Evolutionary conservation across 441 rosid genomes (phyloP), one percentile per base, ranked within the genome.

Genomic region (Eruca vesicaria): DNA sequence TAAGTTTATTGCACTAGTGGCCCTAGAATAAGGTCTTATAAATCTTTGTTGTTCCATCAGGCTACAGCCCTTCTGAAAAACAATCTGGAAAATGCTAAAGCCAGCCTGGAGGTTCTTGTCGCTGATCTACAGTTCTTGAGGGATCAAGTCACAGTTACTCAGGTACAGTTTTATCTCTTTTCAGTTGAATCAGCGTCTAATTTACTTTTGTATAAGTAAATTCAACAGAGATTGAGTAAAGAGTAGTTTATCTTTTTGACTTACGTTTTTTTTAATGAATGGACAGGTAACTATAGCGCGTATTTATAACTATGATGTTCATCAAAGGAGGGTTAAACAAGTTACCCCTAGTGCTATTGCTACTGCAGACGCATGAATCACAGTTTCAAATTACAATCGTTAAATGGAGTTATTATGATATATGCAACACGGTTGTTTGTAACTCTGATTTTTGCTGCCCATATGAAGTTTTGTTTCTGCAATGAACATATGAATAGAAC

Each of bases 121-220:
- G 90, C 86, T 15, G 98, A 96, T 86, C 82, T 91, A 58, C 99
- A 89, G 53, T 93, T 96, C 82, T 86, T 89, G 84, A 88, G 97
- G 87, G 98, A 96, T 81, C 97, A 96, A 79, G 97, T 91, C 79
- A 93, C 97, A 43, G 87, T 91, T 81, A 90, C 98, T 48, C 97
- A 91, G 98, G 97, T 96, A 82, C 23, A 33, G 3, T 55, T 7
- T 9, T 29, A 45, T 45, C 19, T 66, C 38, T 32, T 58, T 21
- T 14, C 19, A 66, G 55, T 16, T 48, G 55, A 48, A 11, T 48
- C 55, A 16, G 55, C 21, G 23, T 50, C 21, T 31, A 16, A 57
- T 20, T 68, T 7, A 45, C 56, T 41, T 52, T 53, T 53, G 28
- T 61, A 26, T 26, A 68, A 33, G 65, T 70, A 20, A 20, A 28